Conservation (phyloP, 371 early-diverging fungal species). For the Chytridium lagenaria region DNA sequence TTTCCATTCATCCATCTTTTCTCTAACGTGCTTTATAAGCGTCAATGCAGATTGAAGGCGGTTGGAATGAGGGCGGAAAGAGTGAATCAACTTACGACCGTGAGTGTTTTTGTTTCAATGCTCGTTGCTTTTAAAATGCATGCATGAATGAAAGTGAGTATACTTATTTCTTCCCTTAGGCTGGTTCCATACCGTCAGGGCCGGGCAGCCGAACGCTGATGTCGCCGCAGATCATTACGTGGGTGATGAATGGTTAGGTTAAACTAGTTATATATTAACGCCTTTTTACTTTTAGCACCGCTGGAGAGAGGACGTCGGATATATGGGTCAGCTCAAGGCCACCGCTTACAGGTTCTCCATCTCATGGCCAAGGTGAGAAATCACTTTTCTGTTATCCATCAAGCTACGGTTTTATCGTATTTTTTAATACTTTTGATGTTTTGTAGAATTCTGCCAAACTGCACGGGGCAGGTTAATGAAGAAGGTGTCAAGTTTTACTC, state of each 20-base stretch:
- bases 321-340: constrained; percentile 33
- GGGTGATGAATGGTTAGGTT: not conserved
- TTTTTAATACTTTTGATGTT: too few relatives aligned
- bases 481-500: constrained; percentile 37
- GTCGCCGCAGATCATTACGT: constrained; percentile 37
- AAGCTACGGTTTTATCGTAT: too few relatives aligned
- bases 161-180: not conserved
- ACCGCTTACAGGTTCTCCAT: constrained; percentile 43
- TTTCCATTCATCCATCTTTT: not conserved
- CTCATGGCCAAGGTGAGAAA: too few relatives aligned
- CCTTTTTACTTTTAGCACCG: constrained; percentile 16
- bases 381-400: too few relatives aligned
- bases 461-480: constrained; percentile 30
- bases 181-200: constrained; percentile 10
- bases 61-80: constrained; percentile 37
- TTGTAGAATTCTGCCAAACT: constrained; percentile 37
- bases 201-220: constrained; percentile 22
- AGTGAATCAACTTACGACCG: constrained; percentile 27
- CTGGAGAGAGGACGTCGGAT: constrained; percentile 30
- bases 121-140: not conserved
- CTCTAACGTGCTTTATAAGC: constrained; percentile 10
- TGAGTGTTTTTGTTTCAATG: not conserved
- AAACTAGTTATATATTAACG: not conserved
- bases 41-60: constrained; percentile 43
- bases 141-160: not conserved